Conservation (phyloP, 805 yeast genomes). For the Gaillardinia entomophila region DNA sequence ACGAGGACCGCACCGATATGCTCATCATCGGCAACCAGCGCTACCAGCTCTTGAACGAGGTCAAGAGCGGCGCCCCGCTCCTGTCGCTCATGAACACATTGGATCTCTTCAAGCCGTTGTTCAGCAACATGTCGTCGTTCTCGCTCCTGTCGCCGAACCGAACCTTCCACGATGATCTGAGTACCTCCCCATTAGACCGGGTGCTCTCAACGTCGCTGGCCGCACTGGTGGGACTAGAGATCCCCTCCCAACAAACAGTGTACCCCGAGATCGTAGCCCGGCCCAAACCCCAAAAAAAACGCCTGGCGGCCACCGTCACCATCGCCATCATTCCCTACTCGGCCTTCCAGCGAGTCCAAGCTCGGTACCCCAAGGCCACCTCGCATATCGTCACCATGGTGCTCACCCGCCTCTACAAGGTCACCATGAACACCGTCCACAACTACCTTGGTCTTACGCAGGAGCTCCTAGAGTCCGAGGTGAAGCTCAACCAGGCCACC, state of each 20-base stretch:
- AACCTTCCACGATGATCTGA: slow-evolving; percentile 1
- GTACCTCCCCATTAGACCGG: slow-evolving; percentile 2
- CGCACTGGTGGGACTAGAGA: background rate
- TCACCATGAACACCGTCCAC: slow-evolving; percentile 87
- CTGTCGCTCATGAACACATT: slow-evolving; percentile 78
- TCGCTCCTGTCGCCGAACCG: background rate
- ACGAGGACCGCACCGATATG: slow-evolving; percentile 33
- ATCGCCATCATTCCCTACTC: slow-evolving; percentile 87
- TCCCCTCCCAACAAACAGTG: background rate
- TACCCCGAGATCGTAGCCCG: slow-evolving; percentile 56
- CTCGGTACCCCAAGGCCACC: slow-evolving; percentile 79
- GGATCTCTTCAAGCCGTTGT: slow-evolving; percentile 49
- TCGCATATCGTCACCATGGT: slow-evolving; percentile 94
- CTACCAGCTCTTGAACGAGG: slow-evolving; percentile 73
- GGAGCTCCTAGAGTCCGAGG: slow-evolving; percentile 76
- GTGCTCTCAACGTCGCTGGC: background rate
- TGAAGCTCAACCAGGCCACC: slow-evolving; percentile 46
- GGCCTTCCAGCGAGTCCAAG: slow-evolving; percentile 67
- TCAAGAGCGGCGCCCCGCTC: slow-evolving; percentile 77
- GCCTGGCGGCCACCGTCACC: slow-evolving; percentile 68
- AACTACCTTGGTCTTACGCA: slow-evolving; percentile 77
- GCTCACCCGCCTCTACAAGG: slow-evolving; percentile 77
- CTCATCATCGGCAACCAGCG: slow-evolving; percentile 49
- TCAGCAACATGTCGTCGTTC: background rate
- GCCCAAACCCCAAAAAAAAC: slow-evolving; percentile 37